Base-by-base conservation (phyloP, 371 early-diverging fungal species). In the Actinomortierella ambigua region DNA sequence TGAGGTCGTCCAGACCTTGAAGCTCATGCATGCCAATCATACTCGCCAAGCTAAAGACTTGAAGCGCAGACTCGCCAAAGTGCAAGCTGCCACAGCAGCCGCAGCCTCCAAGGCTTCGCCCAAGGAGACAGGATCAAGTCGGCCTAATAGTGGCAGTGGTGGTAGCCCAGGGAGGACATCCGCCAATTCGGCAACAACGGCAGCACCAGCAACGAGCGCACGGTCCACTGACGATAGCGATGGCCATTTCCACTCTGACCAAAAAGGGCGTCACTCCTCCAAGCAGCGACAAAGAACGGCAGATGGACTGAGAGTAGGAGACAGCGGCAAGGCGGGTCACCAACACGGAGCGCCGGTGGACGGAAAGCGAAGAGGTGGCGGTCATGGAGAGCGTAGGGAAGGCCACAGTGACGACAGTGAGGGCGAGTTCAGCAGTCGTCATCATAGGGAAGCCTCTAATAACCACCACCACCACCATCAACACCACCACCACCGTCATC, bases 11-110 rank as follows among this genome's bases (percentile, higher is more conserved):
- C 59, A 47, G 29, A 67, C 73, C 2, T 58, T 73, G 28, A 73
- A 60, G 24, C 50, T 73, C 9, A 73, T 73, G 73, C 66, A 66
- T n/a, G 67, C 73, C 1, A 73, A 63, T 22, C 73, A 73, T 46
- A 44, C 43, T 13, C 66, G 73, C 15, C 73, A 73, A 52, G 73
- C 55, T 24, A 73, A 67, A 24, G 67, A 67, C 41, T 50, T 73
- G 13, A 66, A 63, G 23, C 43, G 73, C 17, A 55, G 43, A 41
- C 27, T 73, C 14, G 63, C 61, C 4, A 73, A 73, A 11, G 57
- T 53, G 2, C 52, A 48, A 3, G 73, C 66, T 2, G 54, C 49
- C 0, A 53, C 40, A 3, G 64, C 53, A 17, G 63, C 57, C 0
- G 63, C 61, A 1, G 53, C 3, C 4, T 39, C 53, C 13, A 43